These are phyloP conservation scores for Starmerella bombicola DNA, from an alignment of 805 yeast genomes.

Conservation along the genomic window DNA sequence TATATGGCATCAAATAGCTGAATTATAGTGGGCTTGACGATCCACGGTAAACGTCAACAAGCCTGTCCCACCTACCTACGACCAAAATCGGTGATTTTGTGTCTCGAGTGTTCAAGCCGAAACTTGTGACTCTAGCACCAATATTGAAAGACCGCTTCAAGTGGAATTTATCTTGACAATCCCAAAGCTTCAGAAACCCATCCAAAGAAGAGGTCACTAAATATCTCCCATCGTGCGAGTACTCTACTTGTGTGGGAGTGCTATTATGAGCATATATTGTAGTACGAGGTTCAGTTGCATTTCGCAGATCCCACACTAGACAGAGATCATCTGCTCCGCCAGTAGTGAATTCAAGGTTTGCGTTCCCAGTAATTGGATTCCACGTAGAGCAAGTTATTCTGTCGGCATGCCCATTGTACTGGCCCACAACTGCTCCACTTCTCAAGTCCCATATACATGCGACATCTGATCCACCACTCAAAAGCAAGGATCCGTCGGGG, in stretches of 20 bases:
- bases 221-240: slow-evolving; percentile 26
- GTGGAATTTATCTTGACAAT: slow-evolving; percentile 55
- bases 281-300: slow-evolving; percentile 29
- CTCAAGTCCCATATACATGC: slow-evolving; percentile 78
- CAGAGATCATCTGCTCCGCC: slow-evolving; percentile 75
- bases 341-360: slow-evolving; percentile 44
- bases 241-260: slow-evolving; percentile 39
- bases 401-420: slow-evolving; percentile 54
- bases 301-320: slow-evolving; percentile 78
- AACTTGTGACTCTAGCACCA: too few species aligned
- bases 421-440: slow-evolving; percentile 51
- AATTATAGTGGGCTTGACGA: too few species aligned
- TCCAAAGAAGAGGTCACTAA: slow-evolving; percentile 45
- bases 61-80: slow-evolving; percentile 76
- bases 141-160: slow-evolving; percentile 41
- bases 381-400: slow-evolving; percentile 63
- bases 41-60: slow-evolving; percentile 51
- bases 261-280: slow-evolving; percentile 59
- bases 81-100: too few species aligned
- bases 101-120: too few species aligned
- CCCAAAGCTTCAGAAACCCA: slow-evolving; percentile 48
- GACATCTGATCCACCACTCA: slow-evolving; percentile 67
- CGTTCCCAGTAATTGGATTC: slow-evolving; percentile 38
- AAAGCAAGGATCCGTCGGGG: slow-evolving; percentile 62
- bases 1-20: too few species aligned